These are phyloP conservation scores for Colletotrichum sp. DNA, from an alignment of 2,329 filamentous ascomycete genomes.

Conservation along the genomic window DNA sequence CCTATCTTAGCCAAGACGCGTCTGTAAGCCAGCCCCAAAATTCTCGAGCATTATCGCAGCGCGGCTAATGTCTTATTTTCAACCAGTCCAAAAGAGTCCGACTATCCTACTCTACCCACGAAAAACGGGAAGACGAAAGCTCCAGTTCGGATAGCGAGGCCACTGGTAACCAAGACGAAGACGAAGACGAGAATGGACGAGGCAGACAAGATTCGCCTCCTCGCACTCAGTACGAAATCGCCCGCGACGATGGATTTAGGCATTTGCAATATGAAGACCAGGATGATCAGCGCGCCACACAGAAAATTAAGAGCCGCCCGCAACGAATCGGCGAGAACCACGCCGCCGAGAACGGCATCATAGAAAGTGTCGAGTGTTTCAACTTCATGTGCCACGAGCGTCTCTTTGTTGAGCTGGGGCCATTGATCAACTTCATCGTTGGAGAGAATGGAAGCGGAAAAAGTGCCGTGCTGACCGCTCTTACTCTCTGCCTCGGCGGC, in stretches of 20 bases:
- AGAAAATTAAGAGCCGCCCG: slow-evolving; percentile 61
- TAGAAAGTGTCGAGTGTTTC: slow-evolving; percentile 83
- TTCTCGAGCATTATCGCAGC: neutral
- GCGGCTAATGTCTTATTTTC: neutral
- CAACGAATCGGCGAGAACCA: slow-evolving; percentile 68
- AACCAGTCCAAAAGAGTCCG: slow-evolving; percentile 37
- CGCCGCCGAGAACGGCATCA: slow-evolving; percentile 82
- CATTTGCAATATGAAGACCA: slow-evolving; percentile 61
- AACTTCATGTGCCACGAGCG: slow-evolving; percentile 97
- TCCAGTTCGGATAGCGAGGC: slow-evolving; percentile 24
- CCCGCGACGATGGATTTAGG: slow-evolving; percentile 63
- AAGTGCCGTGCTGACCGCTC: slow-evolving; percentile 90
- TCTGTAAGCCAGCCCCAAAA: slow-evolving; percentile 37
- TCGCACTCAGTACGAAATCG: slow-evolving; percentile 66
- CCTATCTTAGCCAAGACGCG: slow-evolving; percentile 41
- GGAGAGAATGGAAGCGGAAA: slow-evolving; percentile 98
- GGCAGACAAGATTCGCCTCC: slow-evolving; percentile 40
- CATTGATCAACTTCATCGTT: slow-evolving; percentile 96
- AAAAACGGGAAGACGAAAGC: slow-evolving; percentile 16
- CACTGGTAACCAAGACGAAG: slow-evolving; percentile 33
- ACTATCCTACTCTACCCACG: slow-evolving; percentile 30
- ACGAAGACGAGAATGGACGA: slow-evolving; percentile 30
- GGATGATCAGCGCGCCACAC: slow-evolving; percentile 70
- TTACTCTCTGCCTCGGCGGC: slow-evolving; percentile 92
- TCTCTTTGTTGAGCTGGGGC: slow-evolving; percentile 84